Evolutionary conservation across 768 basidiomycete species (phyloP).

Genomic region (Dentipellis fragilis): DNA sequence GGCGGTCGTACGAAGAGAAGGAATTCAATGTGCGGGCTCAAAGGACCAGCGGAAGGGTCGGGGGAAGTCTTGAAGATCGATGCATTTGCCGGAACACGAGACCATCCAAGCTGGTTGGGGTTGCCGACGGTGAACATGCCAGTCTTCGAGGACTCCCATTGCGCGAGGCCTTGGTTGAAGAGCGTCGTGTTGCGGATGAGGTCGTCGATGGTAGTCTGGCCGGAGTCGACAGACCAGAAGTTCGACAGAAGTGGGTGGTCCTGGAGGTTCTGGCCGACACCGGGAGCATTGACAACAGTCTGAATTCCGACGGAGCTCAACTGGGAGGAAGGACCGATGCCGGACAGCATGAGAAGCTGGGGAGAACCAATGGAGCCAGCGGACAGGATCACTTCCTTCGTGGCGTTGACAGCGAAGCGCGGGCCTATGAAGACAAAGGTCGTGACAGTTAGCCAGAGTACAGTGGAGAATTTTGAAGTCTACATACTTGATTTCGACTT

Average conservation of each 20-base stretch:
- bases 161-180: neutral
- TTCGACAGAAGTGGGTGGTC: conserved; percentile 16
- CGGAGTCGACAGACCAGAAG: conserved; percentile 3
- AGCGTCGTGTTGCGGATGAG: conserved; percentile 6
- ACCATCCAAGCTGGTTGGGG: conserved; percentile 2
- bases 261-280: conserved; percentile 28
- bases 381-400: conserved; percentile 1
- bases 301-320: conserved; percentile 19
- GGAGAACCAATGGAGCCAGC: conserved; percentile 1
- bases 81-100: conserved; percentile 6
- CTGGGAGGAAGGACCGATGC: conserved; percentile 23
- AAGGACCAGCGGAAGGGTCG: conserved; percentile 13
- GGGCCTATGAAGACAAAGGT: neutral
- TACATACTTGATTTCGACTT: neutral
- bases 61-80: conserved; percentile 1
- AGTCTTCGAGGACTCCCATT: conserved; percentile 4
- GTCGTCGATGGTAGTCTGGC: conserved; percentile 4
- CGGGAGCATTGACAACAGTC: conserved; percentile 23
- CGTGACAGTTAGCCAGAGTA: neutral
- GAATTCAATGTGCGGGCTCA: conserved; percentile 10
- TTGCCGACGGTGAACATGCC: conserved; percentile 4
- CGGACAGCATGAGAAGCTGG: conserved; percentile 20
- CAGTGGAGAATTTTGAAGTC: neutral
- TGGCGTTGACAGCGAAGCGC: conserved; percentile 1
- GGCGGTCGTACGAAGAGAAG: conserved; percentile 5